Conservation (phyloP, 164 flowering plant genomes). For the Dillenia suffruticosa region DNA sequence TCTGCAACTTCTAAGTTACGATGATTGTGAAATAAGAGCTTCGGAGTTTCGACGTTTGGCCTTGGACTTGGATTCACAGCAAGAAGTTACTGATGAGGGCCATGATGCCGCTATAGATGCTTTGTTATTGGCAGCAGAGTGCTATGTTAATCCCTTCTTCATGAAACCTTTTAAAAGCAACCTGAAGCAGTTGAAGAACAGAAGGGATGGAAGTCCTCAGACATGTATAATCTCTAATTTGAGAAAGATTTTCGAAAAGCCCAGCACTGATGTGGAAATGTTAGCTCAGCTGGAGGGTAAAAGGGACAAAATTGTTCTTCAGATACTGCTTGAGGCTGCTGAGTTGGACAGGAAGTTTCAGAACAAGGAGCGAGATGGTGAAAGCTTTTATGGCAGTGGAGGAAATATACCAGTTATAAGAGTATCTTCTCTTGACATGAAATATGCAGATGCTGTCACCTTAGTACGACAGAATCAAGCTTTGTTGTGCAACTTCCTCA, state of each 20-base stretch:
- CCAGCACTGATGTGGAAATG: conserved; percentile 34
- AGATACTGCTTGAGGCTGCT: conserved; percentile 82
- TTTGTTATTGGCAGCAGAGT: conserved; percentile 88
- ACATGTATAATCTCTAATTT: conserved; percentile 27
- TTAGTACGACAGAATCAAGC: conserved; percentile 83
- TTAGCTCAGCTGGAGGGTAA: conserved; percentile 58
- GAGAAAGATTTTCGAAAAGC: conserved; percentile 28
- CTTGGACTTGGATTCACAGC: conserved; percentile 61
- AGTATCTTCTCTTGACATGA: conserved; percentile 42
- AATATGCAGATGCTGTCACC: conserved; percentile 74
- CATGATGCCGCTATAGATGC: conserved; percentile 91
- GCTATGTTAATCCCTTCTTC: conserved; percentile 81
- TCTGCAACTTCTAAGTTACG: conserved; percentile 62
- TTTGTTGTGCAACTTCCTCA: conserved; percentile 60
- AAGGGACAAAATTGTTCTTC: conserved; percentile 76
- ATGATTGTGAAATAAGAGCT: conserved; percentile 71
- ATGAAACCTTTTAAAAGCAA: conserved; percentile 39
- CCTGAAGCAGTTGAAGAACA: conserved; percentile 19
- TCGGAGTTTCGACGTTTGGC: conserved; percentile 81
- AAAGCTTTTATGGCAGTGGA: conserved; percentile 22
- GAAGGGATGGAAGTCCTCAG: conserved; percentile 12
- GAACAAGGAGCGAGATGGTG: conserved; percentile 24
- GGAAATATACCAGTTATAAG: conserved; percentile 35
- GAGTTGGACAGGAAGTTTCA: conserved; percentile 55
- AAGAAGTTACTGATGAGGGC: conserved; percentile 47